Conservation (phyloP, 805 yeast species). For the Metschnikowia orientalis region DNA sequence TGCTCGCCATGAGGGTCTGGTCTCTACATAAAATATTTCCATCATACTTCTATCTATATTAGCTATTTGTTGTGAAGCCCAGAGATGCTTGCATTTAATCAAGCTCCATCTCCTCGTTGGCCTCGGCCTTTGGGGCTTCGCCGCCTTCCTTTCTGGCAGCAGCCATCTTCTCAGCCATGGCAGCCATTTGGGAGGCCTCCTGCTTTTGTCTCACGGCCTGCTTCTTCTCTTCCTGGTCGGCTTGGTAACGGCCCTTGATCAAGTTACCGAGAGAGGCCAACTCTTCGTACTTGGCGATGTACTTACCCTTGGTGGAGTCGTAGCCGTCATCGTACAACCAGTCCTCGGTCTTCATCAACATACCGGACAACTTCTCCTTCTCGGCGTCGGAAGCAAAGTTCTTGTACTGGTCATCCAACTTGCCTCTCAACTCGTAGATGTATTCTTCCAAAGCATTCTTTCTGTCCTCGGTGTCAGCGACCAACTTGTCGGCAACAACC, state of each 20-base stretch:
- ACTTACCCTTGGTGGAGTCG: slow-evolving; percentile 93
- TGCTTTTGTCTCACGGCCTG: slow-evolving; percentile 81
- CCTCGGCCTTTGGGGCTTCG: slow-evolving; percentile 20
- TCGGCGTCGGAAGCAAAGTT: slow-evolving; percentile 88
- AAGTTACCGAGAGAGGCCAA: slow-evolving; percentile 91
- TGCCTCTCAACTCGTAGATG: slow-evolving; percentile 95
- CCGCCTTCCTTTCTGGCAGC: slow-evolving; percentile 58
- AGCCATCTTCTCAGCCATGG: slow-evolving; percentile 77
- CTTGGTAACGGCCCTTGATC: slow-evolving; percentile 90
- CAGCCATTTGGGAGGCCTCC: slow-evolving; percentile 81
- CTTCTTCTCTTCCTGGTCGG: slow-evolving; percentile 92
- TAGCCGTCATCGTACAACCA: slow-evolving; percentile 98
- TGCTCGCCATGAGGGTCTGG: too few relatives aligned
- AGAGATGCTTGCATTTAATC: slow-evolving; percentile 14
- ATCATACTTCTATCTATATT: slow-evolving; percentile 5
- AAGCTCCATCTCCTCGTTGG: slow-evolving; percentile 23
- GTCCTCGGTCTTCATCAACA: slow-evolving; percentile 85
- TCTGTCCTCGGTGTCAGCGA: slow-evolving; percentile 97
- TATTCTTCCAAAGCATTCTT: slow-evolving; percentile 98
- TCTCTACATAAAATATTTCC: slow-evolving; percentile 1
- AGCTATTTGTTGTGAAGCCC: too few relatives aligned
- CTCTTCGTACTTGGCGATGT: slow-evolving; percentile 97
- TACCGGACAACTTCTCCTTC: slow-evolving; percentile 68
- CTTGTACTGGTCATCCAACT: slow-evolving; percentile 86
- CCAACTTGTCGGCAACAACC: slow-evolving; percentile 89